Base-by-base conservation (phyloP, 2,329 filamentous ascomycete species). In the Fusarium goolgardi region DNA sequence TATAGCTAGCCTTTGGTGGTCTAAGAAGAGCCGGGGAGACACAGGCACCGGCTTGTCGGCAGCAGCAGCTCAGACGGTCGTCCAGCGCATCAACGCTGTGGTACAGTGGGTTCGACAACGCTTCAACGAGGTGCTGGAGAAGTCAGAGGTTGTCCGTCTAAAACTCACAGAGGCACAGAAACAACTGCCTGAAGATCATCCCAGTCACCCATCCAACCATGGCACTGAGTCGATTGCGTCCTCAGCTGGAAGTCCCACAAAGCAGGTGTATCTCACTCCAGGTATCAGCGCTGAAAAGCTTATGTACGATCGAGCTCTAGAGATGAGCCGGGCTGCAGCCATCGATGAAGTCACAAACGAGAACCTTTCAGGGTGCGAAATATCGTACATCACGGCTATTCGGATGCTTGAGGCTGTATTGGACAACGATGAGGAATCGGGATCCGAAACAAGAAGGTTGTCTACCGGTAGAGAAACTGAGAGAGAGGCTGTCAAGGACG, bases 61-160 rank as follows among this genome's bases (percentile, higher is more conserved):
- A 10, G 79, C 75, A 3, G 74, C 78, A 13, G 78, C 72, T 77
- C 85, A 87, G 53, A 82, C 85, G 16, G 79, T 88, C 15, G 86
- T 87, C 3, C 85, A 88, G 47, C 89, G 94, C 49, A 93, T 99
- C 78, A 97, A 97, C 75, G 91, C 91, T 40, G 93, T 96, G 11
- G 96, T 99, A 0, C 95, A 97, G 78, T 99, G 95, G 96, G 91
- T 97, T 56, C 92, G 96, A 34, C 87, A 86, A 70, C 92, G 95
- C 7, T 99, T 99, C 84, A 99, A 99, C 76, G 96, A 98, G 77
- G 96, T 97, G 39, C 82, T 98, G 63, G 94, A 97, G 80, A 99
- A 99, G 81, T 94, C 94, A 1, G 95, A 98, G 75, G 86, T 97
- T 68, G 94, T 97, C n/a, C 91, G 93, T 46, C 84, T 94, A 46